Percentiles rank a stretch among this genome's conserved stretches.
phyloP scores from a whole-genome alignment of 257 asterid species.

The Apocynum venetum region DNA sequence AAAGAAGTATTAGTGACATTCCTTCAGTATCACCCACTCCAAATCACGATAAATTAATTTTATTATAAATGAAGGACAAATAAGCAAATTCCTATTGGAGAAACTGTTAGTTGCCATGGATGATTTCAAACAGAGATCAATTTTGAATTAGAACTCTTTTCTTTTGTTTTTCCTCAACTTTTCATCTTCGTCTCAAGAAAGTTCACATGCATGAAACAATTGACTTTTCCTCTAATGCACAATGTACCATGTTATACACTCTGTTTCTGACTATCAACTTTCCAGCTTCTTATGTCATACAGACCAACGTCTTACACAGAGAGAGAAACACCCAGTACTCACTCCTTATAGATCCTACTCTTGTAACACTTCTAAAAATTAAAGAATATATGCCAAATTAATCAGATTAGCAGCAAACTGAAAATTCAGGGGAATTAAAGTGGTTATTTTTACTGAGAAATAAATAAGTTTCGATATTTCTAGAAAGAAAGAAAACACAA shows the following conservation, averaged over 20 bases:
- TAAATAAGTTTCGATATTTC: neutral
- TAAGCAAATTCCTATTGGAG: neutral
- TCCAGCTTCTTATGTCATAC: neutral
- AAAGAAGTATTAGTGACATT: neutral
- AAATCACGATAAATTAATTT: neutral
- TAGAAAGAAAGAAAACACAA: neutral
- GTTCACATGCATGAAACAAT: neutral
- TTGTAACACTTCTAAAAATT: neutral
- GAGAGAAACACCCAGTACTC: neutral
- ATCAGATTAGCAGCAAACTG: neutral
- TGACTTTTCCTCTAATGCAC: neutral
- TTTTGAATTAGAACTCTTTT: neutral
- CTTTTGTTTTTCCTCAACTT: neutral
- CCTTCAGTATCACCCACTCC: neutral
- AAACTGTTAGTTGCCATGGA: neutral
- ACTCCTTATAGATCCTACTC: neutral
- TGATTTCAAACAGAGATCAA: neutral
- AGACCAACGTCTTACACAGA: neutral
- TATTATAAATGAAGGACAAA: neutral
- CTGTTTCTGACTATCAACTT: neutral
- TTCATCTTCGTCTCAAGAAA: neutral
- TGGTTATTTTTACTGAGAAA: neutral
- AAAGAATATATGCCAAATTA: neutral
- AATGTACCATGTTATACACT: neutral
- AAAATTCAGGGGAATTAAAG: neutral